These are phyloP conservation scores for Albatrellus ellisii DNA, from an alignment of 768 basidiomycete genomes.

Conservation along the genomic window DNA sequence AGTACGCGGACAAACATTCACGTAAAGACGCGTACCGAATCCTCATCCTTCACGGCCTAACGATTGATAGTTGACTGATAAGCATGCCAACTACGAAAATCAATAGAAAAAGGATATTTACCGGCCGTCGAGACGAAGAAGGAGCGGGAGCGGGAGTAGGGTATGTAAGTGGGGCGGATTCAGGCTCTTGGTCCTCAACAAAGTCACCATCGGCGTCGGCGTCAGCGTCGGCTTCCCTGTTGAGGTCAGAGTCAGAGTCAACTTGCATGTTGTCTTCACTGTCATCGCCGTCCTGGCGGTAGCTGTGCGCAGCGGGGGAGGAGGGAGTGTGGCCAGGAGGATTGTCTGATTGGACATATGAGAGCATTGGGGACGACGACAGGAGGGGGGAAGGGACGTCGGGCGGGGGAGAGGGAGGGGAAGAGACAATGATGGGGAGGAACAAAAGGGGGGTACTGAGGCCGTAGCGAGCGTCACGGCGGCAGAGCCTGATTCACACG, in stretches of 20 bases:
- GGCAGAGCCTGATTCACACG: constrained; percentile 26
- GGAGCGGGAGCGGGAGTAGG: constrained; percentile 27
- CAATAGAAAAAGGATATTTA: constrained; percentile 15
- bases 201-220: constrained; percentile 54
- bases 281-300: constrained; percentile 35
- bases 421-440: constrained; percentile 17
- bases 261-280: constrained; percentile 49
- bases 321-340: constrained; percentile 14
- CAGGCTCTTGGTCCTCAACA: constrained; percentile 30
- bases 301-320: constrained; percentile 17
- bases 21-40: constrained; percentile 35
- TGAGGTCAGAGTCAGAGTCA: constrained; percentile 39
- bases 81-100: constrained; percentile 4
- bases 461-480: constrained; percentile 24
- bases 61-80: constrained; percentile 9
- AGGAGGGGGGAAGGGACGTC: constrained; percentile 13
- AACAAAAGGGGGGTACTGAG: constrained; percentile 20
- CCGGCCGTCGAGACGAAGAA: constrained; percentile 18
- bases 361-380: constrained; percentile 9
- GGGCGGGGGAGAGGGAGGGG: constrained; percentile 16
- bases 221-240: constrained; percentile 38
- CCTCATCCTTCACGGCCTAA: constrained; percentile 23
- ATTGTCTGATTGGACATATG: constrained; percentile 14
- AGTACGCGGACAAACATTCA: constrained; percentile 11
- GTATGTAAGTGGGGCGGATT: constrained; percentile 20